Conservation (phyloP, 1,284 basidiomycete genomes). For the Hymenochaete sp. region DNA sequence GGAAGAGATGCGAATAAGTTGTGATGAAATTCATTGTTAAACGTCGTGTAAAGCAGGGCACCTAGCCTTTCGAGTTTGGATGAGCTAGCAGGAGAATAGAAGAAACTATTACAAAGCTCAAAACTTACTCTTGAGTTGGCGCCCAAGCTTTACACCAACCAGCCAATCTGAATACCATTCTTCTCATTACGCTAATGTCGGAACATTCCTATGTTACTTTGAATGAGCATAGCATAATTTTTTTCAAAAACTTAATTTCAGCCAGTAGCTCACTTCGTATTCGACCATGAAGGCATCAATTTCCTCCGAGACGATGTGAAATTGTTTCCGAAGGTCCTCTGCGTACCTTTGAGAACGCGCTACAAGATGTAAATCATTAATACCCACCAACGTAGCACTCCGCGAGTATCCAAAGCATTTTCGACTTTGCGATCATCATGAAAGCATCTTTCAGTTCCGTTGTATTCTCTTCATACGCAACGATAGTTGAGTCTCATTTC, state of each 20-base stretch:
- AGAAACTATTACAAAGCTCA: neutral
- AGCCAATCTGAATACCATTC: slow-evolving; percentile 46
- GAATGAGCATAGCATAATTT: no score
- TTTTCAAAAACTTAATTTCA: neutral
- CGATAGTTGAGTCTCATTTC: neutral
- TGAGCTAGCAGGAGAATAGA: slow-evolving; percentile 5
- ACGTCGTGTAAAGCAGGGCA: slow-evolving; percentile 46
- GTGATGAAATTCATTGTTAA: slow-evolving; percentile 60
- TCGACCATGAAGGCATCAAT: slow-evolving; percentile 46
- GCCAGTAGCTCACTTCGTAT: slow-evolving; percentile 43
- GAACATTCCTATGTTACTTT: no score
- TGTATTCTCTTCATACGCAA: slow-evolving; percentile 9
- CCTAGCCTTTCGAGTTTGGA: slow-evolving; percentile 41
- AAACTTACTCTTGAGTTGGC: slow-evolving; percentile 45
- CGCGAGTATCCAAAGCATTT: slow-evolving; percentile 16
- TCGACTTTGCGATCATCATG: slow-evolving; percentile 13
- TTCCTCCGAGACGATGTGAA: slow-evolving; percentile 50
- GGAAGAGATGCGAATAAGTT: slow-evolving; percentile 61
- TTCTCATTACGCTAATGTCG: slow-evolving; percentile 33
- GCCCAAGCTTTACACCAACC: slow-evolving; percentile 64
- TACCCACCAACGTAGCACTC: slow-evolving; percentile 15
- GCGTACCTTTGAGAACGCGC: neutral
- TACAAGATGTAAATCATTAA: no score
- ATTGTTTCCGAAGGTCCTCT: slow-evolving; percentile 59
- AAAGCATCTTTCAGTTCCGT: slow-evolving; percentile 11